phyloP scores from a whole-genome alignment of 805 yeast genomes.

The Metahyphopichia silvanorum region DNA sequence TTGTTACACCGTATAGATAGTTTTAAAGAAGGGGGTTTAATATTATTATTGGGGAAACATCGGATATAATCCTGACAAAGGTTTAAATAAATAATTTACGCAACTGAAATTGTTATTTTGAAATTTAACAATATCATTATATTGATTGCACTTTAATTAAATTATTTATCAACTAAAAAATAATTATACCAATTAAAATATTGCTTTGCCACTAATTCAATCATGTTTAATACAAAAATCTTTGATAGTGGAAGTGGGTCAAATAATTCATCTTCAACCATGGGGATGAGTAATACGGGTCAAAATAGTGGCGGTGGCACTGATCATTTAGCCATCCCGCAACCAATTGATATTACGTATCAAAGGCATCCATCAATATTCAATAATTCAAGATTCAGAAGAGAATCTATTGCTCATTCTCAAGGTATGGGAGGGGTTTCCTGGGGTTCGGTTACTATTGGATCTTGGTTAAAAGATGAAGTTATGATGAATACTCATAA shows the following conservation, averaged over 20 bases:
- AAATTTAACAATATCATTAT: too few relatives aligned
- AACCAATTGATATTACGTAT: conserved; percentile 44
- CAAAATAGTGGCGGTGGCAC: conserved; percentile 2
- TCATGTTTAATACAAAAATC: conserved; percentile 42
- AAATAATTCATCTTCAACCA: conserved; percentile 8
- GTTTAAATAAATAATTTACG: too few relatives aligned
- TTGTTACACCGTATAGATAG: too few relatives aligned
- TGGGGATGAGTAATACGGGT: conserved; percentile 27
- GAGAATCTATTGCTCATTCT: conserved; percentile 92
- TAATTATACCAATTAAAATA: too few relatives aligned
- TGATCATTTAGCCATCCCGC: conserved; percentile 21
- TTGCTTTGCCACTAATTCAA: too few relatives aligned
- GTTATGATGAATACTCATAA: conserved; percentile 52
- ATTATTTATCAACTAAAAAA: too few relatives aligned
- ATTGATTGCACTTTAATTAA: too few relatives aligned
- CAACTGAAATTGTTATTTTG: too few relatives aligned
- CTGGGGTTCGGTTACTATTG: conserved; percentile 95
- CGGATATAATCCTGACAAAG: too few relatives aligned
- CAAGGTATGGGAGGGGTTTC: conserved; percentile 98
- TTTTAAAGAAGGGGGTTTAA: too few relatives aligned
- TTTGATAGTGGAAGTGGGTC: conserved; percentile 24
- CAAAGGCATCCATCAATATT: conserved; percentile 40
- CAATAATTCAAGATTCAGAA: conserved; percentile 52
- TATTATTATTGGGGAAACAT: too few relatives aligned
- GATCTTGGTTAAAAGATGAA: conserved; percentile 95